Percentiles rank a stretch among this genome's conserved stretches.
phyloP scores from a whole-genome alignment of 2,329 filamentous ascomycete genomes.

The Cladophialophora chaetospira region DNA sequence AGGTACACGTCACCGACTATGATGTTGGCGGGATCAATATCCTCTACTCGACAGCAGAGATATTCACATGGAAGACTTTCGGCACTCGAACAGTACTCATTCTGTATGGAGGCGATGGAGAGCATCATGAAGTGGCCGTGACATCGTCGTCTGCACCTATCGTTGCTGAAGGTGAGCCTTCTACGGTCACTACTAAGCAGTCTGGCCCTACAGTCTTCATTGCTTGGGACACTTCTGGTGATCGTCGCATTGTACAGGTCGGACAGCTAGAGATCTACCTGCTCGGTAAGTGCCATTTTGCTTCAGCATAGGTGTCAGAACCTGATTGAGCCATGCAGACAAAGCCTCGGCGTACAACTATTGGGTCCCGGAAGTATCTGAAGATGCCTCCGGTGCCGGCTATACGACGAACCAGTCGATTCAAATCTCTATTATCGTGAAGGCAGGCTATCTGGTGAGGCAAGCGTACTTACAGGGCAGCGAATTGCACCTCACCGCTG shows the following conservation, averaged over 20 bases:
- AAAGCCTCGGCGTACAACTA: conserved; percentile 49
- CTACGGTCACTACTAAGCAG: not conserved
- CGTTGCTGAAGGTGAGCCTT: conserved; percentile 1
- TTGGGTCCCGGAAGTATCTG: conserved; percentile 45
- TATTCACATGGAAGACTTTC: conserved; percentile 45
- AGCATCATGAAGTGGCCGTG: conserved; percentile 47
- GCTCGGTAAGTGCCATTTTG: conserved; percentile 21
- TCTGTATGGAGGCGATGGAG: conserved; percentile 43
- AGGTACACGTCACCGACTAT: conserved; percentile 48
- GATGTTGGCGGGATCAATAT: conserved; percentile 43
- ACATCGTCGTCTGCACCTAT: conserved; percentile 24
- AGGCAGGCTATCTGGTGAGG: not conserved
- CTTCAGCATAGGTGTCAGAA: not conserved
- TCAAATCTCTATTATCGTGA: not conserved
- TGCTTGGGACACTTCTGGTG: conserved; percentile 59
- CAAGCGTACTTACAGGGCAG: conserved; percentile 41
- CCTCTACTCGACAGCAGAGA: conserved; percentile 48
- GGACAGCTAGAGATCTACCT: conserved; percentile 38
- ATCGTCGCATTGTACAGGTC: conserved; percentile 44
- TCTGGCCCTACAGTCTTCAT: conserved; percentile 32
- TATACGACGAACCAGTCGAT: conserved; percentile 41
- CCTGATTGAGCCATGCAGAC: conserved; percentile 12
- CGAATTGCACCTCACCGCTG: conserved; percentile 66
- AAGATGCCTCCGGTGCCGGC: conserved; percentile 34
- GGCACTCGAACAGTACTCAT: conserved; percentile 38